These are phyloP conservation scores for Hydrangea macrophylla DNA, from an alignment of 148 eudicot species.

Conservation along the genomic window DNA sequence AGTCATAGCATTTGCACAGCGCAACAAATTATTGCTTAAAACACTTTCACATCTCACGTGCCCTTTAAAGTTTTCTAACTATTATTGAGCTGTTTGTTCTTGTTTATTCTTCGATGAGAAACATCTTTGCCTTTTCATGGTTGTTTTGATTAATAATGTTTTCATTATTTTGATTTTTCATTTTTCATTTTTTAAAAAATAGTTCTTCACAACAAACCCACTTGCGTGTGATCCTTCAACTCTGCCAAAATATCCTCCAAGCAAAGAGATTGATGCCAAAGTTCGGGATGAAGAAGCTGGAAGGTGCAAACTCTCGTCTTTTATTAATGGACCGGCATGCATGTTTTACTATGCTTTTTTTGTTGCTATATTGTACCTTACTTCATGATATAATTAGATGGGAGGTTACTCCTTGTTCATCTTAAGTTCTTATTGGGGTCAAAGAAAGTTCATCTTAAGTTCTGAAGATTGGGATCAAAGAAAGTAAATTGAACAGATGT, in stretches of 20 bases:
- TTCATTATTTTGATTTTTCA: too few species aligned
- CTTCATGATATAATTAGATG: not conserved
- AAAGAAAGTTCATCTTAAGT: too few species aligned
- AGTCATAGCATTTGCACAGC: too few species aligned
- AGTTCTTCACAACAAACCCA: conserved; percentile 73
- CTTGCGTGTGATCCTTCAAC: conserved; percentile 76
- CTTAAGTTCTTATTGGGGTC: not conserved
- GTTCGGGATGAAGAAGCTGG: conserved; percentile 62
- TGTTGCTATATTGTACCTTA: not conserved
- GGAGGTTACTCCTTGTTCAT: not conserved
- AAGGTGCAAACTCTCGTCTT: conserved; percentile 42
- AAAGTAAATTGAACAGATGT: not conserved
- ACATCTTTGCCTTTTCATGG: not conserved
- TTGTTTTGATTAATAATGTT: conserved; percentile 1
- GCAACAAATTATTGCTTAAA: too few species aligned
- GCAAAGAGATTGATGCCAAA: conserved; percentile 94
- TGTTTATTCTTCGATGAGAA: not conserved
- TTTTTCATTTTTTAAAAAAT: too few species aligned
- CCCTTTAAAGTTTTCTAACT: too few species aligned
- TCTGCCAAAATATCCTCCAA: conserved; percentile 88
- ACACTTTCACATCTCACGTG: too few species aligned
- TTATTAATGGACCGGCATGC: not conserved
- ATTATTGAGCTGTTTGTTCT: not conserved
- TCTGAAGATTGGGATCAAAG: not conserved
- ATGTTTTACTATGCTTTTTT: not conserved